phyloP scores from a whole-genome alignment of 2,329 filamentous ascomycete species.

The Alternaria tenuissima region DNA sequence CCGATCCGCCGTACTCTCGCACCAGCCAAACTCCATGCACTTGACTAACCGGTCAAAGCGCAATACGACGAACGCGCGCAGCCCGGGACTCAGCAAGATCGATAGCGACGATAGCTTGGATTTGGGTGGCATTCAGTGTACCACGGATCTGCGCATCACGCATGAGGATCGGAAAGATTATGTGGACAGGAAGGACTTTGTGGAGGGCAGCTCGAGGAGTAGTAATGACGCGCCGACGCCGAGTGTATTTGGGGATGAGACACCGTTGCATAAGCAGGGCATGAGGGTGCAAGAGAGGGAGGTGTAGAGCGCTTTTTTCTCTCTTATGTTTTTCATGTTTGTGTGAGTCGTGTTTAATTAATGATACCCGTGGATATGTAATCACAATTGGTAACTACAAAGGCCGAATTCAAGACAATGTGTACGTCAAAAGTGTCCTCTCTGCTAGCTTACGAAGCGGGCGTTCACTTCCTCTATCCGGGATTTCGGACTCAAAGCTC shows the following conservation, averaged over 20 bases:
- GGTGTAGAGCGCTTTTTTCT: not conserved
- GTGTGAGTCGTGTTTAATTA: not conserved
- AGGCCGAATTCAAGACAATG: not conserved
- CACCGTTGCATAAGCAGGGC: constrained; percentile 29
- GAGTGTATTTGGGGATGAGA: constrained; percentile 41
- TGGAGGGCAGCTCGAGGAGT: constrained; percentile 25
- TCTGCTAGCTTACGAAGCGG: not conserved
- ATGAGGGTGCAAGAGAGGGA: constrained; percentile 7
- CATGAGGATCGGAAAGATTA: constrained; percentile 13
- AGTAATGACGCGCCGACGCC: constrained; percentile 27
- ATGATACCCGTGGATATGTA: constrained; percentile 10
- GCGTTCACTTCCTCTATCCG: not conserved
- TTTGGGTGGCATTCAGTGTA: constrained; percentile 34
- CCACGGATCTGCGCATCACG: constrained; percentile 23
- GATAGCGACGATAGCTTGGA: constrained; percentile 33
- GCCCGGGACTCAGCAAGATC: constrained; percentile 24
- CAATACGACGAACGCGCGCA: not conserved
- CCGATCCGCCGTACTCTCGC: constrained; percentile 18
- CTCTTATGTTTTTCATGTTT: not conserved
- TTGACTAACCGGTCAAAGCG: constrained; percentile 20
- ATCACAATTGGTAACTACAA: not conserved
- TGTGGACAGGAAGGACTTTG: constrained; percentile 7
- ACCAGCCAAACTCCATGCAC: constrained; percentile 26
- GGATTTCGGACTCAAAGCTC: not conserved
- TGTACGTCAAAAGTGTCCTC: fast-evolving